phyloP scores from a whole-genome alignment of 768 basidiomycete species.

The Lactarius hatsudake region DNA sequence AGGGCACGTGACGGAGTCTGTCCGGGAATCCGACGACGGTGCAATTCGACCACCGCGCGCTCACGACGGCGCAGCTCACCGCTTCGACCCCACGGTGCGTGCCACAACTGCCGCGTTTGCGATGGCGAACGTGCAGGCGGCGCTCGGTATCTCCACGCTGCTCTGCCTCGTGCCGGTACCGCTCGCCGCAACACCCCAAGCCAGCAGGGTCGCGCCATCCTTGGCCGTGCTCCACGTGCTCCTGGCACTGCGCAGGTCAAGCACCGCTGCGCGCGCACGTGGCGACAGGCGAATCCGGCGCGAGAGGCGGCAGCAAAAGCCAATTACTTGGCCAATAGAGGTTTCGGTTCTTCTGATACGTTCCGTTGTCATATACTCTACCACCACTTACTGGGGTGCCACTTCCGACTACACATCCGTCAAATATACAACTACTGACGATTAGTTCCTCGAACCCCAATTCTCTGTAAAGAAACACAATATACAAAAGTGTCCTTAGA shows the following conservation, averaged over 20 bases:
- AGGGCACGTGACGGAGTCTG: conserved; percentile 85
- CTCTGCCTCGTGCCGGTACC: conserved; percentile 90
- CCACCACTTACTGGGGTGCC: too few relatives aligned
- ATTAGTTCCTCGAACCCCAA: too few relatives aligned
- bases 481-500: too few relatives aligned
- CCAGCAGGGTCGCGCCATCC: conserved; percentile 85
- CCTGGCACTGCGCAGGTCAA: conserved; percentile 68
- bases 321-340: too few relatives aligned
- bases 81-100: conserved; percentile 51
- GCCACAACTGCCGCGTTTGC: conserved; percentile 61
- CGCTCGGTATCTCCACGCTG: conserved; percentile 74
- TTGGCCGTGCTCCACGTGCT: conserved; percentile 79
- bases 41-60: conserved; percentile 63
- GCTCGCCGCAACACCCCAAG: conserved; percentile 91
- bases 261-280: conserved; percentile 60
- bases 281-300: conserved; percentile 24
- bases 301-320: background rate
- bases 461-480: too few relatives aligned
- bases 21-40: conserved; percentile 97
- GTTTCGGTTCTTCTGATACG: too few relatives aligned
- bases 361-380: too few relatives aligned
- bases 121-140: conserved; percentile 82
- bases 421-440: too few relatives aligned
- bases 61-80: conserved; percentile 55
- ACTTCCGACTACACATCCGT: too few relatives aligned